A percentile compares a stretch with the other conserved stretches of the same genome.
phyloP scores from a whole-genome alignment of 1,139 yeast genomes.

The Yamadazyma songkhlaensis region DNA sequence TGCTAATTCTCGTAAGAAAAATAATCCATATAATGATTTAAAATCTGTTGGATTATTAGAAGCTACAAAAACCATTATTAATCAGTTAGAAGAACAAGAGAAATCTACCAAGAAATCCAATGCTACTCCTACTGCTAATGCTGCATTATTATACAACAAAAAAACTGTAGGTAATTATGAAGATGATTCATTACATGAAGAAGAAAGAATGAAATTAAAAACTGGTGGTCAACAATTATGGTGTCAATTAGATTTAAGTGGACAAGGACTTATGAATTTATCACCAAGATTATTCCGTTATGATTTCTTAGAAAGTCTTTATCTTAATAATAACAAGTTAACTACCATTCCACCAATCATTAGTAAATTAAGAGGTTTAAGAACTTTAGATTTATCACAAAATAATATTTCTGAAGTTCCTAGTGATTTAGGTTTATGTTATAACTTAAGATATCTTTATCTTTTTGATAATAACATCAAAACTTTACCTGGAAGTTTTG shows the following conservation, averaged over 20 bases:
- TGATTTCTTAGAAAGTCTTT: slow-evolving; percentile 81
- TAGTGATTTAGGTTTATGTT: slow-evolving; percentile 77
- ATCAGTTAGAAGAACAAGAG: slow-evolving; percentile 43
- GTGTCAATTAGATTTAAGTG: slow-evolving; percentile 92
- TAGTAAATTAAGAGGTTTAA: slow-evolving; percentile 65
- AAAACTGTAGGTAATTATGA: slow-evolving; percentile 55
- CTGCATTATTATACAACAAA: slow-evolving; percentile 59
- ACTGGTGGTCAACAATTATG: slow-evolving; percentile 79
- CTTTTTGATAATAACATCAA: slow-evolving; percentile 82
- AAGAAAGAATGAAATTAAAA: slow-evolving; percentile 67
- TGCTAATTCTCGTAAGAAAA: slow-evolving; percentile 61
- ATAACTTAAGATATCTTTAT: slow-evolving; percentile 75
- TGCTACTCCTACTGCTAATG: slow-evolving; percentile 27
- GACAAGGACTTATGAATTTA: slow-evolving; percentile 74
- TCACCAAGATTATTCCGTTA: slow-evolving; percentile 78
- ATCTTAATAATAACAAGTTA: slow-evolving; percentile 82
- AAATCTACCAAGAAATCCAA: slow-evolving; percentile 21
- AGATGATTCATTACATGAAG: slow-evolving; percentile 77
- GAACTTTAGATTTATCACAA: slow-evolving; percentile 82
- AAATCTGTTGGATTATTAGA: slow-evolving; percentile 51
- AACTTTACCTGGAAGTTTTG: slow-evolving; percentile 79
- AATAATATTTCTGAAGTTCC: slow-evolving; percentile 74
- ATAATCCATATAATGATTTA: slow-evolving; percentile 41
- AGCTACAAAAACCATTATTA: slow-evolving; percentile 50
- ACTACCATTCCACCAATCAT: slow-evolving; percentile 67